Percentiles rank a stretch among this genome's conserved stretches.
Evolutionary conservation across 108 stramenopile species (phyloP).

Genomic region (Stephanodiscus triporus): DNA sequence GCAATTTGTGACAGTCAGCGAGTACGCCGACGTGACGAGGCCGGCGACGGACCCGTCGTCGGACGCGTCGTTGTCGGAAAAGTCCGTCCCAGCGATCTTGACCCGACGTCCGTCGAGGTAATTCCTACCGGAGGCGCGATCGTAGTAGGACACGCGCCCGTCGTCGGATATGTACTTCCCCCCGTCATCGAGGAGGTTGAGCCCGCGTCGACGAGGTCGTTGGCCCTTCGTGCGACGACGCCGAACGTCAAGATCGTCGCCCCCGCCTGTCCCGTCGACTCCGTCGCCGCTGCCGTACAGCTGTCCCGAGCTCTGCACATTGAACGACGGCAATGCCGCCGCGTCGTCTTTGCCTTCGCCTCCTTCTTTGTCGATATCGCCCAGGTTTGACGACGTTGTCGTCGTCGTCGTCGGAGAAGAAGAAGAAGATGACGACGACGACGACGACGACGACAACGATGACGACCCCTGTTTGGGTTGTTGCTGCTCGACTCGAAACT

Average conservation of each 20-base stretch:
- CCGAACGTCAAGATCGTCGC: too few species aligned
- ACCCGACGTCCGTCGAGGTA: constrained; percentile 39
- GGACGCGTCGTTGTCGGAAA: constrained; percentile 27
- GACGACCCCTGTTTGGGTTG: neutral
- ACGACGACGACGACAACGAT: too few species aligned
- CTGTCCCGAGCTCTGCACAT: too few species aligned
- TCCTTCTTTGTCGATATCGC: too few species aligned
- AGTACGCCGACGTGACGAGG: constrained; percentile 43
- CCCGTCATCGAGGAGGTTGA: constrained; percentile 34
- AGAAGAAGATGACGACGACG: too few species aligned
- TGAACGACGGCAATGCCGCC: too few species aligned
- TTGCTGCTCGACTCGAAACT: neutral
- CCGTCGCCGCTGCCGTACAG: neutral
- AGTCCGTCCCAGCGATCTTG: constrained; percentile 30
- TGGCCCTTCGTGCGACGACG: too few species aligned
- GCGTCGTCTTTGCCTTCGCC: too few species aligned
- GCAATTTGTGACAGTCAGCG: constrained; percentile 27
- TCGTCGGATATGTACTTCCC: constrained; percentile 29
- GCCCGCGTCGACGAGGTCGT: constrained; percentile 1
- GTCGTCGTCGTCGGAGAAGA: neutral
- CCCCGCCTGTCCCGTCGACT: constrained; percentile 4
- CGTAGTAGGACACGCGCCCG: constrained; percentile 29
- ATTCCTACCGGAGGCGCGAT: constrained; percentile 8
- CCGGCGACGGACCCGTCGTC: constrained; percentile 23
- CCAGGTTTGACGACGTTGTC: too few species aligned